phyloP scores from a whole-genome alignment of 2,329 filamentous ascomycete species.

The Claviceps purpurea region DNA sequence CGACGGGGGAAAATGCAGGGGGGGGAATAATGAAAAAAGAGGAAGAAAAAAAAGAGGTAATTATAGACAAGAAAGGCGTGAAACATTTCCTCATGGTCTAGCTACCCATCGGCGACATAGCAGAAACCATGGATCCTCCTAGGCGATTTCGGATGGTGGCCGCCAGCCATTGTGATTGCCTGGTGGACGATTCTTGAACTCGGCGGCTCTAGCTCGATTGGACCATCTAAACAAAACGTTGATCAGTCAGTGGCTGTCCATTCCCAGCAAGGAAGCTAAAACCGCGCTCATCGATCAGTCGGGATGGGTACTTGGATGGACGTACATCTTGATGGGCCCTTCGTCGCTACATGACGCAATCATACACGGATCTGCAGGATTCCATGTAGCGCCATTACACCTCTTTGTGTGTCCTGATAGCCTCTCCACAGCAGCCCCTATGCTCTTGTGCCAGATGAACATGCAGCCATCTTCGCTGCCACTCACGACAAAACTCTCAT shows the following conservation, averaged over 20 bases:
- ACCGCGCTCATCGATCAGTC: too few species aligned
- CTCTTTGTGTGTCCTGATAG: slow-evolving; percentile 60
- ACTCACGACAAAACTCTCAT: slow-evolving; percentile 81
- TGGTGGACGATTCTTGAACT: slow-evolving; percentile 10
- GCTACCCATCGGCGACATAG: neutral
- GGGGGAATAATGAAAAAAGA: neutral
- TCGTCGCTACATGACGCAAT: slow-evolving; percentile 91
- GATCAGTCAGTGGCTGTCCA: neutral
- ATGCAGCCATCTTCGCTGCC: slow-evolving; percentile 73
- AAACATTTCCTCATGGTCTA: neutral
- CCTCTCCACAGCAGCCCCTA: slow-evolving; percentile 60
- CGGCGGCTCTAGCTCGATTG: slow-evolving; percentile 10
- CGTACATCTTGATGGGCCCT: slow-evolving; percentile 71
- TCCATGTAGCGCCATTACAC: slow-evolving; percentile 85
- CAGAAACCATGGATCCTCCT: neutral
- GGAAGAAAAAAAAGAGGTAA: neutral
- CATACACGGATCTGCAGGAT: slow-evolving; percentile 66
- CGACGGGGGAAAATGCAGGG: neutral
- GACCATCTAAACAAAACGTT: slow-evolving; percentile 1
- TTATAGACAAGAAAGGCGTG: neutral
- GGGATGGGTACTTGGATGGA: slow-evolving; percentile 11
- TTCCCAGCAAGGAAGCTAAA: too few species aligned
- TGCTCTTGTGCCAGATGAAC: slow-evolving; percentile 84
- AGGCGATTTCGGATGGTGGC: slow-evolving; percentile 5
- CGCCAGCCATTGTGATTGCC: slow-evolving; percentile 10